Evolutionary conservation across 768 basidiomycete genomes (phyloP).

Genomic region (Mycena latifolia): DNA sequence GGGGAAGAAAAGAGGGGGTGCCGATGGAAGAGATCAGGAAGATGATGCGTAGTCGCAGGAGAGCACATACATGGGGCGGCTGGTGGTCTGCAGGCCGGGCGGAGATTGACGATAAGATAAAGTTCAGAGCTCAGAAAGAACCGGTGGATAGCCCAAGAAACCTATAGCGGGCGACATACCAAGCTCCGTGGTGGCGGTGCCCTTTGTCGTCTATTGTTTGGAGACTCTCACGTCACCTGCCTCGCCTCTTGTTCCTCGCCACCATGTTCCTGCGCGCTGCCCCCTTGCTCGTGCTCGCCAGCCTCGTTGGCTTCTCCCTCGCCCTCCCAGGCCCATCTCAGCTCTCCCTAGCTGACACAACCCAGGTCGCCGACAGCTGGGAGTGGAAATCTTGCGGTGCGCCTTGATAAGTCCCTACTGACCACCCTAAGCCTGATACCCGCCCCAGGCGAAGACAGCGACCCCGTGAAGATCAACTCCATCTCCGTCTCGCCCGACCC

Average conservation of each 20-base stretch:
- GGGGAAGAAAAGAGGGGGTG: too few species aligned
- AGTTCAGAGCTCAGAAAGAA: too few species aligned
- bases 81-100: too few species aligned
- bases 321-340: conserved; percentile 20
- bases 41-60: too few species aligned
- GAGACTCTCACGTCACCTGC: conserved; percentile 3
- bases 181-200: too few species aligned
- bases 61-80: too few species aligned
- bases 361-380: conserved; percentile 54
- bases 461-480: conserved; percentile 61
- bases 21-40: too few species aligned
- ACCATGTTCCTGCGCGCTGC: conserved; percentile 12
- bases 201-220: too few species aligned
- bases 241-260: conserved; percentile 2
- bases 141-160: too few species aligned
- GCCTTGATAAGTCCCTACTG: conserved; percentile 33
- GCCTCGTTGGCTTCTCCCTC: conserved; percentile 2
- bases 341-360: conserved; percentile 39
- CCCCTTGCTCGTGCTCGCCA: conserved; percentile 11
- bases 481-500: conserved; percentile 74
- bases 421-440: background rate
- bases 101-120: too few species aligned
- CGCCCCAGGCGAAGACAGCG: conserved; percentile 47
- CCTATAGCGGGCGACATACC: too few species aligned
- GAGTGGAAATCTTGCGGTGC: conserved; percentile 69